Evolutionary conservation across 495 filamentous ascomycete species (phyloP).

Genomic region (Arthonia radiata): DNA sequence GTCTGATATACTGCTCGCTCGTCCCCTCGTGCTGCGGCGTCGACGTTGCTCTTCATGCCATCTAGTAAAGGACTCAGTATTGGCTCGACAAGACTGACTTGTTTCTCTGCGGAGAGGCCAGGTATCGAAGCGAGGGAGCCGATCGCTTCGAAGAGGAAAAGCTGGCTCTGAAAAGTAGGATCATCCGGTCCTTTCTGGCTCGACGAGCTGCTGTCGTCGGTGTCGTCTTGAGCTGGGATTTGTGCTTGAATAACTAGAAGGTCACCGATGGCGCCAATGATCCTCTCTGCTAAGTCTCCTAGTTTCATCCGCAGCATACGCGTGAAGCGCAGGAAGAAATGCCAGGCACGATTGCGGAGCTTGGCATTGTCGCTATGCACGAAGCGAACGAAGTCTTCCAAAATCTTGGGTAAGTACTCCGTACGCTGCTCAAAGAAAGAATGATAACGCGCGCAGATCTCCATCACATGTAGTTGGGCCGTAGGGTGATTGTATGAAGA

Average conservation of each 20-base stretch:
- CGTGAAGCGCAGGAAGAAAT: slow-evolving; percentile 82
- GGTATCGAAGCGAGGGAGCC: slow-evolving; percentile 66
- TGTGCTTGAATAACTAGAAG: slow-evolving; percentile 79
- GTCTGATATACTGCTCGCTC: slow-evolving; percentile 63
- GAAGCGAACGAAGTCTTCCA: slow-evolving; percentile 81
- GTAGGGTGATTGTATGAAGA: slow-evolving; percentile 70
- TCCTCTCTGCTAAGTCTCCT: slow-evolving; percentile 66
- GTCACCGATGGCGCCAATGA: slow-evolving; percentile 74
- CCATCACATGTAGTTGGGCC: slow-evolving; percentile 90
- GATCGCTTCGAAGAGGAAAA: slow-evolving; percentile 84
- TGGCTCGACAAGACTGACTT: slow-evolving; percentile 59
- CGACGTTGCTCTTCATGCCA: slow-evolving; percentile 59
- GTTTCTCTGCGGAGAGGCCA: slow-evolving; percentile 50
- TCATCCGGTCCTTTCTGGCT: slow-evolving; percentile 71
- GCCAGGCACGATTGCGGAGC: slow-evolving; percentile 81
- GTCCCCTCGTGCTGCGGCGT: slow-evolving; percentile 50
- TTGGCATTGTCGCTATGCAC: slow-evolving; percentile 67
- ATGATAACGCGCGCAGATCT: slow-evolving; percentile 81
- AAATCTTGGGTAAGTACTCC: slow-evolving; percentile 49
- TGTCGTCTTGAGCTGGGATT: slow-evolving; percentile 43
- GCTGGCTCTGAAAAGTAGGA: slow-evolving; percentile 67
- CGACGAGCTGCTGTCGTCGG: slow-evolving; percentile 84
- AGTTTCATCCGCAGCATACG: slow-evolving; percentile 62
- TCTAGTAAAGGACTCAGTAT: slow-evolving; percentile 67
- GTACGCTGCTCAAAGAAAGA: slow-evolving; percentile 75